Percentiles rank a stretch among this genome's conserved stretches.
Evolutionary conservation across 306 rosid genomes (phyloP).

Genomic region (Hippophae rhamnoides): DNA sequence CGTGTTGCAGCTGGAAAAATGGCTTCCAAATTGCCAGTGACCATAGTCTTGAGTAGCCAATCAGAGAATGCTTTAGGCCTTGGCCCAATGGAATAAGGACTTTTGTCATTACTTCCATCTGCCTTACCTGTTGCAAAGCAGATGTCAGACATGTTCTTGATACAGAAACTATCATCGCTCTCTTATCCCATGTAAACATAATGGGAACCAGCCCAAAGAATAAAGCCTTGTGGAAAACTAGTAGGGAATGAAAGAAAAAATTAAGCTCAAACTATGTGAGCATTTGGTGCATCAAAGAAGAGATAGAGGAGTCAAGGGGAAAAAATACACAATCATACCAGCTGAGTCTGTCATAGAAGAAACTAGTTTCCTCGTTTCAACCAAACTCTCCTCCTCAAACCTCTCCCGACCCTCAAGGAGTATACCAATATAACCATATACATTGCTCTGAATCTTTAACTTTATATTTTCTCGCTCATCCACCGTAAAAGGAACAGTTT

Average conservation of each 20-base stretch:
- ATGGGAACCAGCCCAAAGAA: constrained; percentile 6
- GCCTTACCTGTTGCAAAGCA: constrained; percentile 37
- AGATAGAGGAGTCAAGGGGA: constrained; percentile 9
- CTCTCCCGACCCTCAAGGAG: constrained; percentile 98
- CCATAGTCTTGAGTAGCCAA: constrained; percentile 96
- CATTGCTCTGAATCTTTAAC: constrained; percentile 77
- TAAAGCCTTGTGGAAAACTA: neutral
- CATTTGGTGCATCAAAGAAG: neutral
- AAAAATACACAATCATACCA: constrained; percentile 30
- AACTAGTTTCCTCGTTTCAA: constrained; percentile 33
- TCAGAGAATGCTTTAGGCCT: constrained; percentile 93
- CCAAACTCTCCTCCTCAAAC: constrained; percentile 76
- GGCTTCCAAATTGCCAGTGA: constrained; percentile 76
- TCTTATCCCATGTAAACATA: neutral
- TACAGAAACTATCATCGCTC: neutral
- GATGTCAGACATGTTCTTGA: constrained; percentile 4
- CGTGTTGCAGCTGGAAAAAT: constrained; percentile 97
- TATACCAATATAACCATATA: constrained; percentile 83
- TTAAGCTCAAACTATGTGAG: neutral
- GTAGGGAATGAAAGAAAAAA: neutral
- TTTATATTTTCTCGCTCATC: constrained; percentile 83
- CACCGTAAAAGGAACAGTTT: constrained; percentile 65
- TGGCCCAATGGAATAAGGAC: constrained; percentile 66
- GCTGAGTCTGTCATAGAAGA: constrained; percentile 29
- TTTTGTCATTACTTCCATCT: constrained; percentile 31